Base-by-base conservation (phyloP, 495 filamentous ascomycete species). In the Aspergillus homomorphus region DNA sequence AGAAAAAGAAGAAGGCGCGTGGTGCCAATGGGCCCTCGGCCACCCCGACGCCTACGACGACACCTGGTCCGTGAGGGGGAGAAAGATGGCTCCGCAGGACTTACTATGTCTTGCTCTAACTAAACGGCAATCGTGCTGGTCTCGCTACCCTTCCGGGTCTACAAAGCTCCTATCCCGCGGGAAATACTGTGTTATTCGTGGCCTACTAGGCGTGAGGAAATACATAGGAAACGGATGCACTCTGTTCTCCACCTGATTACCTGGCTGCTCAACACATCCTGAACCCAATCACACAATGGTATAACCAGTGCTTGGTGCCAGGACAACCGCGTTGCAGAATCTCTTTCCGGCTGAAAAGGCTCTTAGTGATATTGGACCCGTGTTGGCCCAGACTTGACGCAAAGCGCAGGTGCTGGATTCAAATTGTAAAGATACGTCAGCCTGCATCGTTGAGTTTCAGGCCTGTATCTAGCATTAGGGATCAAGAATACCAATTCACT, bases 1-100 rank as follows among this genome's bases (percentile, higher is more conserved):
- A 88, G 77, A 92, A 88, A 76, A 92, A 88, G 74, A 88, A 84
- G 80, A 85, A 77, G 71, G 60, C 58, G 4, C 33, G 33, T 4
- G 59, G 71, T 9, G 66, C 67, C 18, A 83, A 79, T 65, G 76
- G 74, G 24, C 63, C 66, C 22, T 76, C 77, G 26, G 73, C 68
- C n/a, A 80, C 76, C 8, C 77, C 74, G 0, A 72, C 72, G 30
- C 72, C 77, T 16, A 73, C 75, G 15, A 68, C 73, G 20, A 77
- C 75, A 20, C 77, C 77, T 3, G 77, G 72, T 10, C 68, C 72
- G 61, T 75, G 69, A 75, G 30, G 23, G 9, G 26, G 16, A 38
- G 2, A n/a, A n/a, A n/a, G n/a, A n/a, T n/a, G n/a, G n/a, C n/a
- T n/a, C n/a, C n/a, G n/a, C 33, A 38, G 12, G 33, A 7, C 26